Percentiles rank a stretch among this genome's conserved stretches.
Conservation (phyloP, 1,139 yeast genomes). For the Geotrichum carabidarum region DNA sequence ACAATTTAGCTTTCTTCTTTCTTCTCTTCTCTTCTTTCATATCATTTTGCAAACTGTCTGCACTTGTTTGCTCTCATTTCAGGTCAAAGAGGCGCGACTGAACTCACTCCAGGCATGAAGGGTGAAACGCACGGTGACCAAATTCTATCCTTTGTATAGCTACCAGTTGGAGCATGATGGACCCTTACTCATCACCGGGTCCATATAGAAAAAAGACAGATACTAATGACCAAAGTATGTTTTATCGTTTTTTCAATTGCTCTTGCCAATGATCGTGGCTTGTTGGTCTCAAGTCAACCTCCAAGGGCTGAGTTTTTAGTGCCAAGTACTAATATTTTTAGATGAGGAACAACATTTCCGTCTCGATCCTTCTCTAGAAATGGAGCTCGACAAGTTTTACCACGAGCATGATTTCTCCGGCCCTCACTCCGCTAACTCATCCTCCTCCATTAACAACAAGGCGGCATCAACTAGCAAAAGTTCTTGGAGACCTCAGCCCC, state of each 20-base stretch:
- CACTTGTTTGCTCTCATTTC: no score
- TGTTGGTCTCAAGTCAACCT: neutral
- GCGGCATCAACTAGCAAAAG: no score
- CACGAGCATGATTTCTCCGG: neutral
- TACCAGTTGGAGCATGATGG: neutral
- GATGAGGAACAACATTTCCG: neutral
- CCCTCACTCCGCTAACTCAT: neutral
- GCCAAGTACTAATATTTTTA: neutral
- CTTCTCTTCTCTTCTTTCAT: no score
- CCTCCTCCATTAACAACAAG: neutral
- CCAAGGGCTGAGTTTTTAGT: neutral
- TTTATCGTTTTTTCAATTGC: neutral
- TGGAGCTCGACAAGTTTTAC: slow-evolving; percentile 13
- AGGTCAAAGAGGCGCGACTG: no score
- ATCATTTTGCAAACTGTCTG: no score
- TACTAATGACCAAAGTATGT: neutral
- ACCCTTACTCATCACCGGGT: neutral
- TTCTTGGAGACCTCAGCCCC: no score
- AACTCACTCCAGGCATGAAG: no score
- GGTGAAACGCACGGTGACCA: no score
- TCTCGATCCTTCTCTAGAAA: slow-evolving; percentile 7
- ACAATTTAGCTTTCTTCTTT: no score
- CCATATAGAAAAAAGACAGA: neutral
- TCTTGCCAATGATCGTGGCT: neutral
- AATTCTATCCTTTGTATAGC: neutral